A percentile compares a stretch with the other conserved stretches of the same genome.
These are phyloP conservation scores for Komagataea norvegica DNA, from an alignment of 1,139 yeast species.

Conservation along the genomic window DNA sequence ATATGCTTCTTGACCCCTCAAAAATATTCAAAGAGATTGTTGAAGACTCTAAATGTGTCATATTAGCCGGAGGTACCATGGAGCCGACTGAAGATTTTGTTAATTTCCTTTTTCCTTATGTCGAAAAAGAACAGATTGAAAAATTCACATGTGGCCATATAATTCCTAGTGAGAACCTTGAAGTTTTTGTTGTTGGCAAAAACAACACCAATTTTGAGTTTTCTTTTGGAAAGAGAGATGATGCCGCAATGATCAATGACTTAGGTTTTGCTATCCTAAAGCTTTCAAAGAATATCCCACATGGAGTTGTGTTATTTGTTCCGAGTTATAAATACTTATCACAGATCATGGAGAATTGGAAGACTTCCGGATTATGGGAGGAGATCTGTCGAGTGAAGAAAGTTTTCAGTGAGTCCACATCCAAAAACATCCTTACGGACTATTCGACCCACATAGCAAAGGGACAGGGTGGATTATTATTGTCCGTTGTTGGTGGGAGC, in stretches of 20 bases:
- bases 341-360: conserved; percentile 51
- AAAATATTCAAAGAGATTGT: conserved; percentile 63
- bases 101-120: conserved; percentile 60
- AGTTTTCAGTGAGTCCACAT: conserved; percentile 54
- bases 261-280: conserved; percentile 49
- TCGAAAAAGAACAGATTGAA: conserved; percentile 40
- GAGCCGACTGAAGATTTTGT: conserved; percentile 76
- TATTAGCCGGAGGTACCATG: conserved; percentile 96
- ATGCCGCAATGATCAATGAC: conserved; percentile 40
- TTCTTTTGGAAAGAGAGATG: conserved; percentile 60
- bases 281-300: conserved; percentile 49
- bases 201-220: conserved; percentile 47
- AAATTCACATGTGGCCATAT: conserved; percentile 80
- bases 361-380: conserved; percentile 31
- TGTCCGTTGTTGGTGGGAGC: conserved; percentile 91
- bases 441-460: conserved; percentile 41
- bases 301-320: conserved; percentile 76
- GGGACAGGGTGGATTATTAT: conserved; percentile 55
- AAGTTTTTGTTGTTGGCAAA: conserved; percentile 48
- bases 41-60: conserved; percentile 61
- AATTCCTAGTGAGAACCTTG: conserved; percentile 64
- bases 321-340: conserved; percentile 78
- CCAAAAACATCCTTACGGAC: conserved; percentile 42
- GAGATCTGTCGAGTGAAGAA: conserved; percentile 37
- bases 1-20: conserved; percentile 79